Percentiles rank a stretch among this genome's conserved stretches.
These are phyloP conservation scores for Acer campestre DNA, from an alignment of 345 rosid species.

Conservation along the genomic window DNA sequence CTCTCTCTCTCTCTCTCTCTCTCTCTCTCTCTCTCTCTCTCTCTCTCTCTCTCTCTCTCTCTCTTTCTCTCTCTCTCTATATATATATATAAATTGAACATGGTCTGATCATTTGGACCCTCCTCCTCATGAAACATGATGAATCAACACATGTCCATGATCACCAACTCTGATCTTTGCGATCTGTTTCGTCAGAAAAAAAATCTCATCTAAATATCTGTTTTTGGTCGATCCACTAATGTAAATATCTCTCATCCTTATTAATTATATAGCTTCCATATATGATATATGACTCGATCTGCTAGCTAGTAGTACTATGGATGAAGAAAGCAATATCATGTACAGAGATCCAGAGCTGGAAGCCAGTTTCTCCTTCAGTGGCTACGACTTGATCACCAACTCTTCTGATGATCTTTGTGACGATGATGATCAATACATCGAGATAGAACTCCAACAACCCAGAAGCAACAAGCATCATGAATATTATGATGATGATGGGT, in stretches of 20 bases:
- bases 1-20: too few relatives aligned
- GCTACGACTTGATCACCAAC: constrained; percentile 22
- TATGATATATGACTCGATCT: too few relatives aligned
- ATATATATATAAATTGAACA: too few relatives aligned
- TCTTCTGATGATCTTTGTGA: not conserved
- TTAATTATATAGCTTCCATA: too few relatives aligned
- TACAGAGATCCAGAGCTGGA: constrained; percentile 19
- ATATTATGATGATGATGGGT: not conserved
- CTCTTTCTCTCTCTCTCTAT: too few relatives aligned
- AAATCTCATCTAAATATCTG: not conserved
- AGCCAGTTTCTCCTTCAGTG: constrained; percentile 34
- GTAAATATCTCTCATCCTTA: not conserved
- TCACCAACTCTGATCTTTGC: constrained; percentile 7
- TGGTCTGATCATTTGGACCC: not conserved
- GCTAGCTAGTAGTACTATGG: not conserved
- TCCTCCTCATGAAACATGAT: not conserved
- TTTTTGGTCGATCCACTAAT: not conserved
- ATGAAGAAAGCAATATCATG: not conserved
- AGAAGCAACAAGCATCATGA: not conserved
- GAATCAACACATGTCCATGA: too few relatives aligned
- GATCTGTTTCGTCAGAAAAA: constrained; percentile 8
- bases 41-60: too few relatives aligned
- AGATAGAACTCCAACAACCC: constrained; percentile 35
- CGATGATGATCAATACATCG: constrained; percentile 39
- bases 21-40: too few relatives aligned